Conservation (phyloP, 768 basidiomycete species). For the Rhizopogon salebrosus region DNA sequence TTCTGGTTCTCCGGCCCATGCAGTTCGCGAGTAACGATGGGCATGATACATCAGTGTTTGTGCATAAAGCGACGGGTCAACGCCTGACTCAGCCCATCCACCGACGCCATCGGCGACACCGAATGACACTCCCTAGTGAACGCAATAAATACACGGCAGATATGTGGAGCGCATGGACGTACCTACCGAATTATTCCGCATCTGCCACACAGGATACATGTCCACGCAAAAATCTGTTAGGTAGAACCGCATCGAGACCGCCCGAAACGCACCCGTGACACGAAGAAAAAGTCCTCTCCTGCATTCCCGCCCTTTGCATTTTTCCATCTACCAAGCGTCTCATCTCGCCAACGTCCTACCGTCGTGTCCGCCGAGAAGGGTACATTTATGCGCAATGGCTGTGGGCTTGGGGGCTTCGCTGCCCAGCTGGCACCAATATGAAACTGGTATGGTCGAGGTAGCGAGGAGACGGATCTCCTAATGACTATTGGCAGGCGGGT, state of each 20-base stretch:
- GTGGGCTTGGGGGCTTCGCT: slow-evolving; percentile 53
- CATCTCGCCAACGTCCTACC: slow-evolving; percentile 68
- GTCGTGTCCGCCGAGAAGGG: slow-evolving; percentile 56
- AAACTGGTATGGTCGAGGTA: slow-evolving; percentile 58
- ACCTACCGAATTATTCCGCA: slow-evolving; percentile 76
- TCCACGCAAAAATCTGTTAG: slow-evolving; percentile 1
- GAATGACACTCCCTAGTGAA: slow-evolving; percentile 63
- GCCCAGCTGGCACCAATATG: slow-evolving; percentile 77
- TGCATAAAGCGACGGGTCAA: slow-evolving; percentile 86
- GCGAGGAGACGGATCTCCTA: slow-evolving; percentile 15
- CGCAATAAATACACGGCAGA: slow-evolving; percentile 18
- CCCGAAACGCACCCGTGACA: slow-evolving; percentile 54
- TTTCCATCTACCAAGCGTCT: slow-evolving; percentile 46
- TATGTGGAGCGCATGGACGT: slow-evolving; percentile 6
- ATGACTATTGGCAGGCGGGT: background rate
- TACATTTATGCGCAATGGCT: slow-evolving; percentile 26
- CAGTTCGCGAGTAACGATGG: slow-evolving; percentile 61
- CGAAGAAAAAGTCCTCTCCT: slow-evolving; percentile 62
- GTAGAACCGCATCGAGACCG: background rate
- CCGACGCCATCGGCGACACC: slow-evolving; percentile 93
- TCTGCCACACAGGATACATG: slow-evolving; percentile 36
- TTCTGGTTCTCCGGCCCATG: slow-evolving; percentile 83
- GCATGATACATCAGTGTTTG: slow-evolving; percentile 90
- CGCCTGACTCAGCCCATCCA: slow-evolving; percentile 80
- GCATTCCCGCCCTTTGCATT: slow-evolving; percentile 32